phyloP scores from a whole-genome alignment of 129 eudicot genomes.

The Tanacetum coccineum region DNA sequence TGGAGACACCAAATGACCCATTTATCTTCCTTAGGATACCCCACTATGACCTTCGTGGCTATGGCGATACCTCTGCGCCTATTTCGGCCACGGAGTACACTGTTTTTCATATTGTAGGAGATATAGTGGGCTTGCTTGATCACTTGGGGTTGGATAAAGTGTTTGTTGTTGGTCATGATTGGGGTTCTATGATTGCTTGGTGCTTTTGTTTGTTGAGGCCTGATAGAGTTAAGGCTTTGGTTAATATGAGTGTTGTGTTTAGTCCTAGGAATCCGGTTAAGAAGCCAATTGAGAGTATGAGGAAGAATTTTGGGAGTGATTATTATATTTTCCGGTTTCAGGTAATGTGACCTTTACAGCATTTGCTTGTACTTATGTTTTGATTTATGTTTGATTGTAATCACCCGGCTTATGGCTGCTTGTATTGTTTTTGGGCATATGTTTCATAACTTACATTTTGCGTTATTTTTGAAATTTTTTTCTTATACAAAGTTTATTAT shows the following conservation, averaged over 20 bases:
- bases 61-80: background rate
- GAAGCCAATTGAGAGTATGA: conserved; percentile 3
- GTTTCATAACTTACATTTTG: too few species aligned
- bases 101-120: background rate
- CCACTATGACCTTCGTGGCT: conserved; percentile 2
- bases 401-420: too few species aligned
- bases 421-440: too few species aligned
- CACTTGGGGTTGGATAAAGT: background rate
- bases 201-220: conserved; percentile 2
- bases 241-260: conserved; percentile 14
- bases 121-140: conserved; percentile 9
- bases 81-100: background rate
- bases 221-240: background rate
- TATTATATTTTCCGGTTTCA: conserved; percentile 5
- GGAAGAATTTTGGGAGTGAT: background rate
- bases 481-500: too few species aligned
- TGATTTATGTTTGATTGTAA: too few species aligned
- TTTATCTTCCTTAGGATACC: conserved; percentile 6
- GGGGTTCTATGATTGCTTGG: conserved; percentile 7
- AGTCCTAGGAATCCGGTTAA: conserved; percentile 2
- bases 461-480: too few species aligned
- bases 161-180: conserved; percentile 13
- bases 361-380: too few species aligned
- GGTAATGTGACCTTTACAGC: background rate
- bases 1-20: conserved; percentile 21